Evolutionary conservation across 495 filamentous ascomycete genomes (phyloP), one percentile per base, ranked within the genome.

Genomic region (Choiromyces venosus): DNA sequence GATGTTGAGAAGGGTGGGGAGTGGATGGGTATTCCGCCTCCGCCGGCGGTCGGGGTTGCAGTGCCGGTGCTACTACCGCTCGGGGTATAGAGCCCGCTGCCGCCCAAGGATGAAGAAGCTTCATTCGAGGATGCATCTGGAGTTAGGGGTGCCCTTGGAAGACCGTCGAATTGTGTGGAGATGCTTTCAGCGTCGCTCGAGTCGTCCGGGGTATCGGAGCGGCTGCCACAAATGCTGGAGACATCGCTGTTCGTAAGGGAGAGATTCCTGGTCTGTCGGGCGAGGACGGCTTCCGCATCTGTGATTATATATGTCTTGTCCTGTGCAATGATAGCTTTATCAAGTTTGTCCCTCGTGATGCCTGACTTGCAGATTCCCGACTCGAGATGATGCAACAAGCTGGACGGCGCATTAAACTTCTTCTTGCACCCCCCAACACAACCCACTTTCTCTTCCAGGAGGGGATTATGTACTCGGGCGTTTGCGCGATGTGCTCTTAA

Each of bases 301-400:
- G 75, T 77, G 56, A 78, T 78, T 3, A 77, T 68, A 44, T 77
- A 71, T 37, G 68, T 74, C 33, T 67, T 68, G 35, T 73, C 76
- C 66, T 70, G 67, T 21, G 75, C 64, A 40, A 79, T 79, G 39
- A 79, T 64, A n/a, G 79, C 36, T 21, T 70, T 69, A 52, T 79
- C 76, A 8, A 79, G 75, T 19, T 76, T 72, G n/a, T 44, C 39
- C 29, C 56, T 68, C 19, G 73, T 79, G 46, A 78, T 44, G n/a
- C 66, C 67, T 21, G 71, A 78, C 52, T 70, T 66, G 37, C 76
- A 77, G 46, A 52, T 6, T n/a, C 73, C 73, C 29, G 73, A 72
- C 64, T 77, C 73, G 36, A 76, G 52, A 67, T 77, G 75, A 36
- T 68, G 21, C 36, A 77, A 68, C 75, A 77, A 72, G 39, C 69